These are phyloP conservation scores for Medicago lupulina DNA, from an alignment of 306 rosid genomes.

Conservation along the genomic window DNA sequence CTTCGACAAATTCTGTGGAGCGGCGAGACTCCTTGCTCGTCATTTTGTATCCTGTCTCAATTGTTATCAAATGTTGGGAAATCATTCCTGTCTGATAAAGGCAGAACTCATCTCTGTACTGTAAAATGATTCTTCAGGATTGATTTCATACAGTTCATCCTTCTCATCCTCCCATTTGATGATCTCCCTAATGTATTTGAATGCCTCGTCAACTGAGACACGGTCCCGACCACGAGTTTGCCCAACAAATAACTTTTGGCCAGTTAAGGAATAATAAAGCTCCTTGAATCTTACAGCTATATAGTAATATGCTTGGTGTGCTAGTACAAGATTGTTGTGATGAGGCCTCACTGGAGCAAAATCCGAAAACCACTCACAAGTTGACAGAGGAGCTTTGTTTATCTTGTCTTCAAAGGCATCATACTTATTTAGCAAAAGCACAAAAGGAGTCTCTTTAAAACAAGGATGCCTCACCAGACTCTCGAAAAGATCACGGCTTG, in stretches of 20 bases:
- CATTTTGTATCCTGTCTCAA: conserved; percentile 16
- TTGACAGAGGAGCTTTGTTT: conserved; percentile 64
- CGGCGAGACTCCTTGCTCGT: conserved; percentile 13
- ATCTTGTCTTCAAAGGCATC: conserved; percentile 85
- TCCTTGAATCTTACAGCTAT: conserved; percentile 87
- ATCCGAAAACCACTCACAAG: conserved; percentile 85
- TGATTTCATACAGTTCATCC: conserved; percentile 58
- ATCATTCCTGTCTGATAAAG: conserved; percentile 61
- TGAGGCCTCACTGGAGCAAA: conserved; percentile 77
- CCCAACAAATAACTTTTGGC: conserved; percentile 73
- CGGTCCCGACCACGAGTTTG: conserved; percentile 75
- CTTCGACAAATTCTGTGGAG: conserved; percentile 41
- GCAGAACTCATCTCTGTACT: conserved; percentile 76
- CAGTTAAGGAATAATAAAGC: conserved; percentile 63
- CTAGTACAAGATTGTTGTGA: conserved; percentile 66
- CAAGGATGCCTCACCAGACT: conserved; percentile 78
- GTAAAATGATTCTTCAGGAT: conserved; percentile 75
- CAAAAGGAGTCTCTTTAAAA: conserved; percentile 72
- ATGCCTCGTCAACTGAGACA: conserved; percentile 71
- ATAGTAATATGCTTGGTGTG: conserved; percentile 80
- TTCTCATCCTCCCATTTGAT: conserved; percentile 88
- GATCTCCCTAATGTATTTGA: conserved; percentile 79
- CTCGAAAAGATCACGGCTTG: conserved; percentile 78
- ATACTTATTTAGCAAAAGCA: conserved; percentile 78
- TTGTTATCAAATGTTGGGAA: conserved; percentile 24